These are phyloP conservation scores for Kurtzmaniella quercitrusa DNA, from an alignment of 1,139 yeast species.

Conservation along the genomic window DNA sequence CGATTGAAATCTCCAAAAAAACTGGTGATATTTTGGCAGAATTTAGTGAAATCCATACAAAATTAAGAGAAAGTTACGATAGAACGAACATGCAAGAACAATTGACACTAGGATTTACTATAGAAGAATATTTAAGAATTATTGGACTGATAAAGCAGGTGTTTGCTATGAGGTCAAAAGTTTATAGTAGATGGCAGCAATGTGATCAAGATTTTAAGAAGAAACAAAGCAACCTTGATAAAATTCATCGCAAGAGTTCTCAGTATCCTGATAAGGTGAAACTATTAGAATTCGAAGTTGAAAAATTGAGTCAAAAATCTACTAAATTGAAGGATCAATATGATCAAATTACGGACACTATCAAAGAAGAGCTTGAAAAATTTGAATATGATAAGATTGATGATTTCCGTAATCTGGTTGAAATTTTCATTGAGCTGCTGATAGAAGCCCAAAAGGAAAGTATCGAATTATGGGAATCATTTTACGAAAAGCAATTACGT, in stretches of 20 bases:
- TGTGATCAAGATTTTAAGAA: conserved; percentile 40
- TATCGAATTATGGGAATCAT: conserved; percentile 93
- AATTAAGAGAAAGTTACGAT: conserved; percentile 71
- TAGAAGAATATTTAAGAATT: conserved; percentile 81
- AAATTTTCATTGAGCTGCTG: conserved; percentile 83
- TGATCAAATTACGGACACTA: conserved; percentile 56
- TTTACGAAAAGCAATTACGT: conserved; percentile 45
- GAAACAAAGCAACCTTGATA: conserved; percentile 49
- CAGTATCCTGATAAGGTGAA: conserved; percentile 63
- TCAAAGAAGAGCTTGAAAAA: conserved; percentile 60
- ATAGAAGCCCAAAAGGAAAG: conserved; percentile 93
- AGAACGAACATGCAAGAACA: conserved; percentile 84
- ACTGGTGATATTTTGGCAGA: conserved; percentile 51
- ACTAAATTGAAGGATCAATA: conserved; percentile 55
- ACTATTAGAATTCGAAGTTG: conserved; percentile 53
- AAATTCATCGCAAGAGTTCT: conserved; percentile 49
- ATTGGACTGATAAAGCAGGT: conserved; percentile 73
- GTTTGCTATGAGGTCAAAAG: conserved; percentile 70
- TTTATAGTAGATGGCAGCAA: conserved; percentile 57
- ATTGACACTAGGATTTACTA: conserved; percentile 77
- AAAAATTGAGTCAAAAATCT: conserved; percentile 54
- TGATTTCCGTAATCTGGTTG: conserved; percentile 88
- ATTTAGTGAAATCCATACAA: conserved; percentile 68
- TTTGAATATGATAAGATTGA: conserved; percentile 76
- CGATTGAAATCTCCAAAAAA: conserved; percentile 68